Conservation (phyloP, 2,329 filamentous ascomycete genomes). For the Aspergillus costaricaensis region DNA sequence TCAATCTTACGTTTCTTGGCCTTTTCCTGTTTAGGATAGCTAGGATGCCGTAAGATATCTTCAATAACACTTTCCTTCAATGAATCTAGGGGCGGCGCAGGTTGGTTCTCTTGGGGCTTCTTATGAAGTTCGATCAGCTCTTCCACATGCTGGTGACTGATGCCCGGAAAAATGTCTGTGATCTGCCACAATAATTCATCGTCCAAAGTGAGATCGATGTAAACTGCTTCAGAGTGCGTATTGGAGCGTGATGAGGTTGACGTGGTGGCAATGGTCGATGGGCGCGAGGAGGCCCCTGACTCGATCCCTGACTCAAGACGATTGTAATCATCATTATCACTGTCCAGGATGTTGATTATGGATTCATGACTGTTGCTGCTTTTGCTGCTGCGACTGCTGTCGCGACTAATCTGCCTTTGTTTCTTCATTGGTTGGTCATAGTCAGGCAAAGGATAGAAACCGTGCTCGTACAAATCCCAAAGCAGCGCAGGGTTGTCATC, state of each 20-base stretch:
- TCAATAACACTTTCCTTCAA: slow-evolving; percentile 42
- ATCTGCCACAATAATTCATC: slow-evolving; percentile 38
- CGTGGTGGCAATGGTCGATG: too few species aligned
- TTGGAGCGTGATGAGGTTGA: background rate
- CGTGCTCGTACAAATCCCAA: background rate
- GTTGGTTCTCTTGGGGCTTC: slow-evolving; percentile 1
- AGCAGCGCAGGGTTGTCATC: background rate
- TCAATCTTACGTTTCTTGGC: slow-evolving; percentile 41
- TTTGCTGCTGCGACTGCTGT: too few species aligned
- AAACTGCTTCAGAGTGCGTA: background rate
- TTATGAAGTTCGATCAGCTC: slow-evolving; percentile 34
- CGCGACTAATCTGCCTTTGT: slow-evolving; percentile 3
- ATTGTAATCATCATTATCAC: too few species aligned
- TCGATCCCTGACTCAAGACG: too few species aligned
- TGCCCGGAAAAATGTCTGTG: slow-evolving; percentile 50
- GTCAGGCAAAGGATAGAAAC: background rate
- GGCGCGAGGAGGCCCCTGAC: too few species aligned
- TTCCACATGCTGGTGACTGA: slow-evolving; percentile 45
- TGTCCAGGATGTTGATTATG: too few species aligned
- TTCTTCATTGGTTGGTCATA: background rate
- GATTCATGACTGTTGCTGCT: too few species aligned
- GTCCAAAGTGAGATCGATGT: slow-evolving; percentile 2
- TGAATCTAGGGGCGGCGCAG: background rate
- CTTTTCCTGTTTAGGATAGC: slow-evolving; percentile 49
- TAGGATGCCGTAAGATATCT: slow-evolving; percentile 40